These are phyloP conservation scores for Diaporthe helianthi DNA, from an alignment of 2,329 filamentous ascomycete species.

Conservation along the genomic window DNA sequence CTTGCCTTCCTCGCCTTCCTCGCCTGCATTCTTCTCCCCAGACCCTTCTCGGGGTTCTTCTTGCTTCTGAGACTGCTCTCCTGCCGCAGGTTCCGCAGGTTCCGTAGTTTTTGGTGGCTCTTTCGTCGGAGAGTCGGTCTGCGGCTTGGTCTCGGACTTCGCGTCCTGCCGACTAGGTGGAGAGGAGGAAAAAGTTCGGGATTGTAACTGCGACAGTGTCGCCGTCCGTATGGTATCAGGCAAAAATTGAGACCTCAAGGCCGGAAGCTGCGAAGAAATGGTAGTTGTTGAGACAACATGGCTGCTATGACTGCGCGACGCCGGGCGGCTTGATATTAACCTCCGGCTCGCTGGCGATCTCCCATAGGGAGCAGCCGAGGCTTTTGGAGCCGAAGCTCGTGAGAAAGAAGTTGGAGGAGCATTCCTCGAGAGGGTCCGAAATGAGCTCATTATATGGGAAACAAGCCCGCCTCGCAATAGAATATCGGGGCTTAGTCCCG, in stretches of 20 bases:
- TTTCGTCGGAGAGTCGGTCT: conserved; percentile 49
- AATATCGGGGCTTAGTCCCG: background rate
- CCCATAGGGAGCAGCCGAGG: conserved; percentile 46
- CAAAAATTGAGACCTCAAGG: conserved; percentile 55
- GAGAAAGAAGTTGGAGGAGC: conserved; percentile 51
- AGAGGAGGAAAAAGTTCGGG: conserved; percentile 50
- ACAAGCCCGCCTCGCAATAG: conserved; percentile 38
- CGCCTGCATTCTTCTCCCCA: conserved; percentile 50
- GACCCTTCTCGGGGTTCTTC: conserved; percentile 54
- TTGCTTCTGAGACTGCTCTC: conserved; percentile 46
- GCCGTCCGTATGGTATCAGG: conserved; percentile 49
- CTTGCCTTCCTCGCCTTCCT: conserved; percentile 57
- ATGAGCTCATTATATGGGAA: conserved; percentile 53
- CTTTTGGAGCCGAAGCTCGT: conserved; percentile 48
- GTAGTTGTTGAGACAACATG: conserved; percentile 40
- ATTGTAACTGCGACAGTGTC: conserved; percentile 38
- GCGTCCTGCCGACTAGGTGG: conserved; percentile 43
- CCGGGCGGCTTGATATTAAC: conserved; percentile 47
- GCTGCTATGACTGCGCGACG: conserved; percentile 41
- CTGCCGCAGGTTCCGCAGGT: conserved; percentile 43
- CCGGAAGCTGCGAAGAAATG: conserved; percentile 43
- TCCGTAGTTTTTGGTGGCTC: conserved; percentile 42
- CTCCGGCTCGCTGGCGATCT: conserved; percentile 57
- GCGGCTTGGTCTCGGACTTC: conserved; percentile 42
- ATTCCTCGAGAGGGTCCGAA: conserved; percentile 52